Evolutionary conservation across 768 basidiomycete species (phyloP).

Genomic region (Paxillus rubicundulus): DNA sequence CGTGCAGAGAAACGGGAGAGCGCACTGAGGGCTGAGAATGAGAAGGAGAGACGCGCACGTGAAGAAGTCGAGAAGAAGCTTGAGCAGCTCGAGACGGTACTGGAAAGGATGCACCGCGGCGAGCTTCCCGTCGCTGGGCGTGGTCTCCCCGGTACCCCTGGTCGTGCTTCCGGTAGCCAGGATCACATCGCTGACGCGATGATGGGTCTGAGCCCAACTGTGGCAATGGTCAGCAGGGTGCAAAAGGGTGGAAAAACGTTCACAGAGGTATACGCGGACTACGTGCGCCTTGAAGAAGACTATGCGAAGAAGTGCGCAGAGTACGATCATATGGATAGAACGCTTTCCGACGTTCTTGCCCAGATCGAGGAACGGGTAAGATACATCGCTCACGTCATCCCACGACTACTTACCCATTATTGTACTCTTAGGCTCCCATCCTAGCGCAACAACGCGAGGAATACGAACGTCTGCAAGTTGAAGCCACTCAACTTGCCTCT

Average conservation of each 20-base stretch:
- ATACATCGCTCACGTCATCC: neutral
- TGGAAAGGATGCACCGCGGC: conserved; percentile 69
- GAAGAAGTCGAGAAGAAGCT: conserved; percentile 70
- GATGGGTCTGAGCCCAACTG: conserved; percentile 80
- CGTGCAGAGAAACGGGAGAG: conserved; percentile 67
- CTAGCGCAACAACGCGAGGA: conserved; percentile 87
- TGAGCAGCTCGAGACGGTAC: conserved; percentile 69
- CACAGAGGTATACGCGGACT: conserved; percentile 92
- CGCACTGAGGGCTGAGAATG: conserved; percentile 63
- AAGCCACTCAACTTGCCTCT: conserved; percentile 75
- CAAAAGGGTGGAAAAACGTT: conserved; percentile 87
- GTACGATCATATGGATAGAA: conserved; percentile 80
- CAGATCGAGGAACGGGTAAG: conserved; percentile 88
- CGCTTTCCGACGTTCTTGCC: conserved; percentile 73
- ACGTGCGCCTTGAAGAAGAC: conserved; percentile 82
- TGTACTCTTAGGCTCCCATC: conserved; percentile 70
- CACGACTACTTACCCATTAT: neutral
- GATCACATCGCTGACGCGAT: conserved; percentile 52
- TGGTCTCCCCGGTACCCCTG: conserved; percentile 38
- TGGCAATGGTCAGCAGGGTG: conserved; percentile 77
- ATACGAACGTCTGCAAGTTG: conserved; percentile 79
- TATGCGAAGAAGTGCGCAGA: conserved; percentile 75
- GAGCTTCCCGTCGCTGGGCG: conserved; percentile 61
- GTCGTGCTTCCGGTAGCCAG: conserved; percentile 39
- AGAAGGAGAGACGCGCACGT: conserved; percentile 65